phyloP scores from a whole-genome alignment of 176 grass and related monocot genomes.

The Cenchrus americanus region DNA sequence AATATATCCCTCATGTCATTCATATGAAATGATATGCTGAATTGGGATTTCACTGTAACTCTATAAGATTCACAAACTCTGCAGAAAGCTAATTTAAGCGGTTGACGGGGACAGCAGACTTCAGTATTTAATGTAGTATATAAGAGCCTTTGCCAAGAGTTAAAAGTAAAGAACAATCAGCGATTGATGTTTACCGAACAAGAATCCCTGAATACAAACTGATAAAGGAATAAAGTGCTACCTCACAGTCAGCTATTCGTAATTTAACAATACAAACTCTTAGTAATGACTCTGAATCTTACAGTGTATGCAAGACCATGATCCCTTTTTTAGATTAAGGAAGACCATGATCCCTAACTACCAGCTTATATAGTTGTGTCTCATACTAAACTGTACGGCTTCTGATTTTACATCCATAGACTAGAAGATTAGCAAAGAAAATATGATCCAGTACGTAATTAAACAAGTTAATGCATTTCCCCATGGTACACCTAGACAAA shows the following conservation, averaged over 20 bases:
- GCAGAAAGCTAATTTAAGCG: no score
- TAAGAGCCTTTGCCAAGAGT: no score
- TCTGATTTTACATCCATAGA: background rate
- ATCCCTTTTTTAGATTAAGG: background rate
- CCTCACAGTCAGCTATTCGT: no score
- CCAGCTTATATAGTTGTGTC: background rate
- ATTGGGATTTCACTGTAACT: background rate
- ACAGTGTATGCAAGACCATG: background rate
- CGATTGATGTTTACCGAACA: no score
- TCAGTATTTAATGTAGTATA: no score
- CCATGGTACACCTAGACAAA: background rate
- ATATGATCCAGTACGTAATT: background rate
- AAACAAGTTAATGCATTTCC: background rate
- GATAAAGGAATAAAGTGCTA: no score
- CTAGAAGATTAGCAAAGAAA: background rate
- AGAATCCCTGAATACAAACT: no score
- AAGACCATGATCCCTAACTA: background rate
- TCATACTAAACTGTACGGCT: background rate
- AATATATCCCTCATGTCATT: background rate
- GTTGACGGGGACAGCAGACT: no score
- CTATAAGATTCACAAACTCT: no score
- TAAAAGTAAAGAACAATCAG: no score
- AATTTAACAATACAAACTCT: no score
- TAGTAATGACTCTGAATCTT: no score
- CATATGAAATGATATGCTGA: background rate